Evolutionary conservation across 2,329 filamentous ascomycete genomes (phyloP).

Genomic region (Trichoderma sp.): DNA sequence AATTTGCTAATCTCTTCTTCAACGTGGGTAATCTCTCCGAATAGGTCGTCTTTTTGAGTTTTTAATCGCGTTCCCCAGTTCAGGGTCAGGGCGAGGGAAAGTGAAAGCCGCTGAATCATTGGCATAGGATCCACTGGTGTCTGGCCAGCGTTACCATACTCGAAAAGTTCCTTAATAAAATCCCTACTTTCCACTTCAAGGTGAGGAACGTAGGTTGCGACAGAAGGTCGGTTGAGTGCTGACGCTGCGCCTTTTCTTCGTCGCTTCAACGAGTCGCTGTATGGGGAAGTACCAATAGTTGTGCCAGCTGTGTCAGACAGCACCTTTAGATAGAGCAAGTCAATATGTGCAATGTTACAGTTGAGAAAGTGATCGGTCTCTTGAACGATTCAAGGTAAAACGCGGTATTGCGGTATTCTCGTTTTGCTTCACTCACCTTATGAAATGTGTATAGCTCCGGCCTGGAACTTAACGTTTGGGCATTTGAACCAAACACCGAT

Average conservation of each 20-base stretch:
- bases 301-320: conserved; percentile 66
- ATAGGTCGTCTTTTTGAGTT: conserved; percentile 59
- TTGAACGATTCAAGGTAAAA: background rate
- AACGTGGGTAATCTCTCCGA: conserved; percentile 63
- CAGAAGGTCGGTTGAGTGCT: conserved; percentile 64
- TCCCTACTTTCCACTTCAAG: conserved; percentile 64
- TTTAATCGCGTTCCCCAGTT: conserved; percentile 67
- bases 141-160: conserved; percentile 56
- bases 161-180: conserved; percentile 61
- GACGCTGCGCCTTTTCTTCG: conserved; percentile 65
- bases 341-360: background rate
- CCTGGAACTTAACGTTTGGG: background rate
- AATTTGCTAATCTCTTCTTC: conserved; percentile 56
- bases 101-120: conserved; percentile 64
- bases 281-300: conserved; percentile 68
- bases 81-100: conserved; percentile 63
- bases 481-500: background rate
- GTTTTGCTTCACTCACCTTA: background rate
- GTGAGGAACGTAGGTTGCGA: conserved; percentile 62
- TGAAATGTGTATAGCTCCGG: background rate
- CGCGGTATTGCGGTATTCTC: background rate
- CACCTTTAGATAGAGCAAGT: conserved; percentile 43
- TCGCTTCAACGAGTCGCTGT: conserved; percentile 64
- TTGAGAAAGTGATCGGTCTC: background rate
- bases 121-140: conserved; percentile 64